Evolutionary conservation across 257 asterid species (phyloP), one percentile per base, ranked within the genome.

Genomic region (Rehmannia glutinosa): DNA sequence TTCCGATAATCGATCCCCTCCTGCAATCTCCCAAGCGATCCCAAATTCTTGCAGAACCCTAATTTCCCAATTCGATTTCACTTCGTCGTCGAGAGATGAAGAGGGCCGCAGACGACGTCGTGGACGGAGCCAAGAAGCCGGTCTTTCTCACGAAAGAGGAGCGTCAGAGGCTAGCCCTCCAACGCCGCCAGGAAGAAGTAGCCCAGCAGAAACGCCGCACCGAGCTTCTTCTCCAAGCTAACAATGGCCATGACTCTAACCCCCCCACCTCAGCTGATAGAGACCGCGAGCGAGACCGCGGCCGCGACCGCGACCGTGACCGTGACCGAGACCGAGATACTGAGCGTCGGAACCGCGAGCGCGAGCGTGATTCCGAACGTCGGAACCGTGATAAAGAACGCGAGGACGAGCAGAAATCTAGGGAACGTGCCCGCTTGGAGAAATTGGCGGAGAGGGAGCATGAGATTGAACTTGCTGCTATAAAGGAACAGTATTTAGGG

Each of bases 71-170:
- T 62, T 62, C 39, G 19, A 68, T 56, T 28, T n/a, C 68, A 62
- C 19, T 21, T 39, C 66, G 57, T 15, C 46, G 16, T 50, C 15
- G 46, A 42, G 32, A 70, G 24, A 81, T 77, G 82, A 80, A 77
- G 63, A 78, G 86, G 13, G 60, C 82, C 15, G 45, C 51, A 2
- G 84, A 61, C 54, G 81, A 69, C 28, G 71, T 20, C 5, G 5
- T 38, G 43, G 13, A 38, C 53, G 71, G 69, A 32, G 35, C 64
- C 7, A 83, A 75, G 77, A 88, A 88, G 71, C 96, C 91, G 0
- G 84, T 88, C 16, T 88, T 86, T 39, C 90, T 88, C 64, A 81
- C 96, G 43, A 87, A 80, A 62, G 86, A 79, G 64, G 85, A 87
- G 83, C 89, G 92, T n/a, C 83, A 83, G 19, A 58, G 83, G 77